Base-by-base conservation (phyloP, 306 rosid species). In the Acacia melanoxylon region DNA sequence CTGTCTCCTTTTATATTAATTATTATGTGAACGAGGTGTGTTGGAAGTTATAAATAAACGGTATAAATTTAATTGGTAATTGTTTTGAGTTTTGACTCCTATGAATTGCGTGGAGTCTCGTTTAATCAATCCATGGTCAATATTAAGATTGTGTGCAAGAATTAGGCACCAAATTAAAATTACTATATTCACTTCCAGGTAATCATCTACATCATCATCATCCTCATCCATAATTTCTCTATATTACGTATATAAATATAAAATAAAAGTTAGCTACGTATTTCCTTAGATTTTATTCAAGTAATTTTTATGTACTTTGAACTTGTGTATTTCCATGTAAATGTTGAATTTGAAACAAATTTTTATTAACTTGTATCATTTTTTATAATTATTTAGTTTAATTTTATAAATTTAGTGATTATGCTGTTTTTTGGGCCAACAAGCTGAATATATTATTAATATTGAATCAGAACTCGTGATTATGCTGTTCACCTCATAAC, bases 91-190 rank as follows among this genome's bases (percentile, higher is more conserved):
- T 51, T 51, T 51, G 58, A 49, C 20, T 49, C 8, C 17, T 5
- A 49, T 12, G 45, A 74, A 48, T 85, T 72, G 71, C 83, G 85
- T 77, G 85, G 67, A 51, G 77, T 59, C 59, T 35, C 22, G 52
- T 22, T 48, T 62, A 33, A 69, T 61, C 68, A 27, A 79, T 3
- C 65, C 10, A 4, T 4, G 14, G 58, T 79, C 78, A 68, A 68
- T 42, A 79, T 70, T 73, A 46, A 31, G 24, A 22, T 72, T 66
- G 80, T 83, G 70, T 78, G 75, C 67, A 49, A 81, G 16, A 74
- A 20, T 33, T 37, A 10, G 29, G 13, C 46, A 37, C 20, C 74
- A 10, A 70, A 77, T 77, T 58, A 31, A 12, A 20, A n/a, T 29
- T n/a, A 10, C 22, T 19, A 40, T 63, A 63, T 13, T 25, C 29